Evolutionary conservation across 257 asterid species (phyloP).

Genomic region (Hygrophila difformis): DNA sequence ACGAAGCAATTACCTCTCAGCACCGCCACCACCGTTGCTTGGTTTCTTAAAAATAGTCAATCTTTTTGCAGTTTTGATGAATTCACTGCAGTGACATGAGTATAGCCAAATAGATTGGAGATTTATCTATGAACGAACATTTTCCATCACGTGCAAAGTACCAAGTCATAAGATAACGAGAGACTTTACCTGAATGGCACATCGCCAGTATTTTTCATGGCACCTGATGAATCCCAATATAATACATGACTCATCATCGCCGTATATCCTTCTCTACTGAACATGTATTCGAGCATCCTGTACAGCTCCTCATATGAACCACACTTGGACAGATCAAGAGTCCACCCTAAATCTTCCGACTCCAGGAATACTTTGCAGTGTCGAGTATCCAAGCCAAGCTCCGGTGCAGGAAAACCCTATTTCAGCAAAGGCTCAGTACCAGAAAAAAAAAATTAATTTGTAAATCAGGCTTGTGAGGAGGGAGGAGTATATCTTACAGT

Average conservation of each 20-base stretch:
- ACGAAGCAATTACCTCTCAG: slow-evolving; percentile 40
- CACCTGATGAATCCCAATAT: slow-evolving; percentile 60
- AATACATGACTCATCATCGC: slow-evolving; percentile 47
- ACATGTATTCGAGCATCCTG: slow-evolving; percentile 57
- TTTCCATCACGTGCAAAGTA: not conserved
- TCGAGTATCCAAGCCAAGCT: slow-evolving; percentile 50
- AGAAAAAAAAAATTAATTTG: slow-evolving; percentile 21
- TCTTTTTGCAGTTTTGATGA: slow-evolving; percentile 56
- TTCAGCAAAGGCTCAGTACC: slow-evolving; percentile 32
- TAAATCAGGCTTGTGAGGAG: slow-evolving; percentile 24
- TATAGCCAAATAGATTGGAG: not conserved
- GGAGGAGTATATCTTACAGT: slow-evolving; percentile 19
- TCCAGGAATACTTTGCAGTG: slow-evolving; percentile 92
- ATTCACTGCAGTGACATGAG: slow-evolving; percentile 39
- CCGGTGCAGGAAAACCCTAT: slow-evolving; percentile 32
- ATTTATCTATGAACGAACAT: not conserved
- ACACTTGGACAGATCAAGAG: slow-evolving; percentile 63
- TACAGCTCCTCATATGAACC: slow-evolving; percentile 81
- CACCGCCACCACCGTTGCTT: slow-evolving; percentile 24
- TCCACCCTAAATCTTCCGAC: slow-evolving; percentile 73
- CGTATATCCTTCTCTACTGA: slow-evolving; percentile 53
- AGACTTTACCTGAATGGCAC: slow-evolving; percentile 62
- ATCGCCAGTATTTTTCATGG: slow-evolving; percentile 55
- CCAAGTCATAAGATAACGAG: not conserved
- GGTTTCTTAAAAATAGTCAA: slow-evolving; percentile 54